Evolutionary conservation across 768 basidiomycete species (phyloP).

Genomic region (Leccinum obscurum): DNA sequence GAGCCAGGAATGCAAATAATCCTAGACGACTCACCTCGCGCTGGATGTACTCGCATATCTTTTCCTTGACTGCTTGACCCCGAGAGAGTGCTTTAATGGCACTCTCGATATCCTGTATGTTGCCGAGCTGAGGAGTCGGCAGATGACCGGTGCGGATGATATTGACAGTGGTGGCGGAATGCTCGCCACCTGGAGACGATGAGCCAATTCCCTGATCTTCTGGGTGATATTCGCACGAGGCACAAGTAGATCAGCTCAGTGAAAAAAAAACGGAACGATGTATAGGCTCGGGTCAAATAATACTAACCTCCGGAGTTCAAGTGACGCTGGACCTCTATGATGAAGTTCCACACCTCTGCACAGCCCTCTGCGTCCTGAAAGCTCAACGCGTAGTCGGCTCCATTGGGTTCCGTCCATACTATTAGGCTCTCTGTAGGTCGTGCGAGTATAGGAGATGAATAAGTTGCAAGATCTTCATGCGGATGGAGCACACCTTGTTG

Average conservation of each 20-base stretch:
- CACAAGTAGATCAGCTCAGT: slow-evolving; percentile 18
- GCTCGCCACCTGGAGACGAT: slow-evolving; percentile 68
- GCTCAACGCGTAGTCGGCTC: slow-evolving; percentile 92
- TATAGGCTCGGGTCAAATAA: slow-evolving; percentile 19
- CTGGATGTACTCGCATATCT: slow-evolving; percentile 88
- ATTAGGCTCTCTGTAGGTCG: slow-evolving; percentile 82
- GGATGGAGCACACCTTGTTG: slow-evolving; percentile 67
- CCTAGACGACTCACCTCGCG: slow-evolving; percentile 58
- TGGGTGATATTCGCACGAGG: slow-evolving; percentile 22
- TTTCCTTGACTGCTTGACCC: slow-evolving; percentile 73
- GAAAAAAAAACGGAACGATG: slow-evolving; percentile 5
- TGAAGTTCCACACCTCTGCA: slow-evolving; percentile 96
- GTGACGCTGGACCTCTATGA: slow-evolving; percentile 87
- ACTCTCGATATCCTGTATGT: slow-evolving; percentile 76
- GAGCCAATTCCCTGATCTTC: slow-evolving; percentile 50
- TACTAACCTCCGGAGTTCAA: slow-evolving; percentile 63
- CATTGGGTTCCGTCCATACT: slow-evolving; percentile 97
- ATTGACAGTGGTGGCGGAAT: slow-evolving; percentile 55
- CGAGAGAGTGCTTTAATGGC: slow-evolving; percentile 75
- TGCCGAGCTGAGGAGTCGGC: slow-evolving; percentile 73
- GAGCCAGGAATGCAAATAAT: neutral
- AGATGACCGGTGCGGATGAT: slow-evolving; percentile 74
- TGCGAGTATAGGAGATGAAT: slow-evolving; percentile 17
- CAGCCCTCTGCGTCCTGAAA: slow-evolving; percentile 97
- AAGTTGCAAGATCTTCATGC: neutral